Conservation (phyloP, 2,329 filamentous ascomycete species). For the Arthroderma uncinatum region DNA sequence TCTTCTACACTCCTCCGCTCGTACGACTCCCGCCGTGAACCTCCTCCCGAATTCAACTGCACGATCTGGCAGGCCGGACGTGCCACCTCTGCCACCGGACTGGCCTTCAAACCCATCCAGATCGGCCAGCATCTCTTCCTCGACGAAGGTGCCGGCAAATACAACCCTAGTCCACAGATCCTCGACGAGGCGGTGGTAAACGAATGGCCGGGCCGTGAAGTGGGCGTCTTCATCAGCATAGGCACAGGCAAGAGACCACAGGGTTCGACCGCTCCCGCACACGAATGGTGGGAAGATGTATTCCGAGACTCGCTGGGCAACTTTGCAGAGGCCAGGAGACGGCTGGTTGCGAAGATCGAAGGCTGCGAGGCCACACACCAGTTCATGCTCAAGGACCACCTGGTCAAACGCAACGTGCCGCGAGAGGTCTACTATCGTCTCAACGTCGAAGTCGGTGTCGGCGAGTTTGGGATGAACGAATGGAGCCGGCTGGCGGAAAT, state of each 20-base stretch:
- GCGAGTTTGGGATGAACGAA: constrained; percentile 98
- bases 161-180: constrained; percentile 75
- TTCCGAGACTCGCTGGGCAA: constrained; percentile 59
- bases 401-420: constrained; percentile 67
- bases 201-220: constrained; percentile 87
- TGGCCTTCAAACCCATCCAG: constrained; percentile 92
- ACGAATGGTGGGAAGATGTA: constrained; percentile 90
- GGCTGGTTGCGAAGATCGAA: constrained; percentile 84
- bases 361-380: constrained; percentile 86
- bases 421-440: constrained; percentile 86
- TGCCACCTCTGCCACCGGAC: constrained; percentile 79
- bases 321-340: constrained; percentile 78
- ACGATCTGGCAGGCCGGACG: constrained; percentile 95
- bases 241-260: constrained; percentile 81
- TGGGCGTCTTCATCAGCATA: constrained; percentile 84
- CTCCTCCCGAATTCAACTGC: constrained; percentile 81
- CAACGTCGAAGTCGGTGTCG: constrained; percentile 94
- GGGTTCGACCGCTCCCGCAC: constrained; percentile 46
- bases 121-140: constrained; percentile 90
- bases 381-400: constrained; percentile 67
- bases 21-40: constrained; percentile 89
- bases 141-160: constrained; percentile 82
- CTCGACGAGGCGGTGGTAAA: constrained; percentile 85
- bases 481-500: constrained; percentile 93
- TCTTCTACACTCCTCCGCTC: constrained; percentile 70